These are phyloP conservation scores for Fraxinus anomala DNA, from an alignment of 257 asterid species.

Conservation along the genomic window DNA sequence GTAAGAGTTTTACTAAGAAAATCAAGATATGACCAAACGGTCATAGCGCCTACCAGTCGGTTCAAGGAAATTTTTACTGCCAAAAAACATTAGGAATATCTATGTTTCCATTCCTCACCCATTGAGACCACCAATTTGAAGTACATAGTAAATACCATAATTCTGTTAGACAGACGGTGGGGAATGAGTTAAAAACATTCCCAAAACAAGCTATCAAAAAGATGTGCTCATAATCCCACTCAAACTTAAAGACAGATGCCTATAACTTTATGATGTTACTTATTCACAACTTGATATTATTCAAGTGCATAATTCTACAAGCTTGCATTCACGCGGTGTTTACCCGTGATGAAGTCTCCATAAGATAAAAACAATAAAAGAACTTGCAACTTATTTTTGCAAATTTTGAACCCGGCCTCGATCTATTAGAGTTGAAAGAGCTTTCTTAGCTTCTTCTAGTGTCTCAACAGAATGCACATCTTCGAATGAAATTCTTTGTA, in stretches of 20 bases:
- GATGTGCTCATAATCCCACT: background rate
- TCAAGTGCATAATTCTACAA: background rate
- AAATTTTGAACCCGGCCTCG: background rate
- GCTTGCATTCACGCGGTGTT: background rate
- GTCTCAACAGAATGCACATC: background rate
- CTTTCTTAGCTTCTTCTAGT: conserved; percentile 5
- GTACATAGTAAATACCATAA: background rate
- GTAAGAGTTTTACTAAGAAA: background rate
- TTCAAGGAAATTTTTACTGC: background rate
- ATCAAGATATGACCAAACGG: background rate
- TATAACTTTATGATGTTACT: background rate
- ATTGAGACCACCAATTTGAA: background rate
- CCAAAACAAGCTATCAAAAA: background rate
- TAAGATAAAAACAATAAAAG: background rate
- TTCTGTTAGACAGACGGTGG: background rate
- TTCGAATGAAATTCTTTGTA: background rate
- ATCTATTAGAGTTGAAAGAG: background rate
- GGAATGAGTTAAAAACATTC: background rate
- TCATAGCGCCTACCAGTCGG: background rate
- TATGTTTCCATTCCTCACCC: background rate
- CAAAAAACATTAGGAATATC: background rate
- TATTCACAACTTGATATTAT: background rate
- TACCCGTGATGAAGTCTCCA: background rate
- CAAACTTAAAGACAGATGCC: background rate
- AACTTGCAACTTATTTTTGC: background rate